A percentile compares a stretch with the other conserved stretches of the same genome.
These are phyloP conservation scores for Russula sp. DNA, from an alignment of 768 basidiomycete species.

Conservation along the genomic window DNA sequence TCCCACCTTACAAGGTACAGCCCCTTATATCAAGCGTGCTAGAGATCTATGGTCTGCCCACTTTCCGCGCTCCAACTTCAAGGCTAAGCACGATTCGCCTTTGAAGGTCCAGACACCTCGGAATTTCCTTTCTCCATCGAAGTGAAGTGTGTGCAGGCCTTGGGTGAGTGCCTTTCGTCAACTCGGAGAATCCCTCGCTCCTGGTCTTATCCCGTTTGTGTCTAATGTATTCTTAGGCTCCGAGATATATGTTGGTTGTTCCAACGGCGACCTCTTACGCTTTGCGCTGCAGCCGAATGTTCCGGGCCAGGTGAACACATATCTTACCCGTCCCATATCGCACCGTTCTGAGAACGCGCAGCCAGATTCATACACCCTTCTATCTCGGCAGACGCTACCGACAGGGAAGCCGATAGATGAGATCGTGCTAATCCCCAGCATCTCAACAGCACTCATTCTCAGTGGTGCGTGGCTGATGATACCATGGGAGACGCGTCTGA, in stretches of 20 bases:
- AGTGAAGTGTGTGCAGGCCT: conserved; percentile 29
- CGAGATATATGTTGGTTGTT: conserved; percentile 83
- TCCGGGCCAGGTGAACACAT: conserved; percentile 35
- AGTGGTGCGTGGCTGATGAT: conserved; percentile 48
- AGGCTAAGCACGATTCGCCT: conserved; percentile 12
- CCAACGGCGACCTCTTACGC: conserved; percentile 78
- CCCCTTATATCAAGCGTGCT: conserved; percentile 38
- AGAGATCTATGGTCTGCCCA: conserved; percentile 18
- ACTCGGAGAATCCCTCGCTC: background rate
- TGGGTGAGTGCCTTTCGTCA: conserved; percentile 22
- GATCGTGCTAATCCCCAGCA: conserved; percentile 70
- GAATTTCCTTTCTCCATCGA: conserved; percentile 17
- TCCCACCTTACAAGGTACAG: conserved; percentile 59
- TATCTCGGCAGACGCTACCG: conserved; percentile 49
- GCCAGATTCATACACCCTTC: conserved; percentile 28
- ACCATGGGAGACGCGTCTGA: conserved; percentile 9
- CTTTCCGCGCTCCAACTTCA: conserved; percentile 2
- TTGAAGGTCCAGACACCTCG: conserved; percentile 24
- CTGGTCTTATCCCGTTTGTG: conserved; percentile 6
- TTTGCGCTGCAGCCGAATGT: conserved; percentile 63
- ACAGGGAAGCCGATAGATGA: conserved; percentile 70
- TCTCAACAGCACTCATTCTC: conserved; percentile 67
- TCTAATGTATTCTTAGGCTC: conserved; percentile 42
- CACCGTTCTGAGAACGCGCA: conserved; percentile 3
- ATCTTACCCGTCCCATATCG: background rate